Conservation (phyloP, 1,284 basidiomycete species). For the Bondarzewia mesenterica region DNA sequence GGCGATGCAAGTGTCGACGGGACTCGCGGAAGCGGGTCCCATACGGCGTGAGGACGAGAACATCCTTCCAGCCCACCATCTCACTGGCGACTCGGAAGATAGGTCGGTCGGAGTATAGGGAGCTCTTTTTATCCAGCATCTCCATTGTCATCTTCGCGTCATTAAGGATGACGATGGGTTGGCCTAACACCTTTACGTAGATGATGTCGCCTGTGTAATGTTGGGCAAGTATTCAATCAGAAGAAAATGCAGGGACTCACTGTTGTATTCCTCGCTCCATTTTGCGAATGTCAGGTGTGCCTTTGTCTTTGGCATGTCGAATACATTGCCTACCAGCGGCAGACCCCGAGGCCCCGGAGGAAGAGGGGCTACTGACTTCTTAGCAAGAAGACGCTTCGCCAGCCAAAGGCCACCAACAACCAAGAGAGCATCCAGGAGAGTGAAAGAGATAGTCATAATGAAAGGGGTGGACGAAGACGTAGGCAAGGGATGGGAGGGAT, state of each 20-base stretch:
- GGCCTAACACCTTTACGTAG: constrained; percentile 4
- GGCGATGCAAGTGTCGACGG: constrained; percentile 14
- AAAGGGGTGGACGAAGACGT: not conserved
- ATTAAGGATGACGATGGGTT: constrained; percentile 19
- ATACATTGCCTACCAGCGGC: constrained; percentile 5
- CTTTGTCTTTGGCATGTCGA: constrained; percentile 1
- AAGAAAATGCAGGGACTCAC: not conserved
- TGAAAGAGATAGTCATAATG: not conserved
- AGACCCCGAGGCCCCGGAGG: constrained; percentile 8
- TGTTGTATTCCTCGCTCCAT: constrained; percentile 3
- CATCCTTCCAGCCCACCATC: constrained; percentile 17
- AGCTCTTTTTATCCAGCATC: constrained; percentile 19
- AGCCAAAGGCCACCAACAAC: not conserved
- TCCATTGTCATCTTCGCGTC: constrained; percentile 16
- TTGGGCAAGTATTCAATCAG: not conserved
- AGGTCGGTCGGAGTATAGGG: constrained; percentile 20
- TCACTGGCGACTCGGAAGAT: constrained; percentile 16
- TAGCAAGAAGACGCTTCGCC: not conserved
- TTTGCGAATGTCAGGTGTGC: not conserved
- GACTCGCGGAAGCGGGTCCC: constrained; percentile 15
- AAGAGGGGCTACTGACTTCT: not conserved
- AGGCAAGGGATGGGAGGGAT: not conserved
- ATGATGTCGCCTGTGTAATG: not conserved
- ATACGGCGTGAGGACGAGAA: constrained; percentile 15
- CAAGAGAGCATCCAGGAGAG: not conserved